These are phyloP conservation scores for Coemansia aciculifera DNA, from an alignment of 192 early-diverging fungal genomes.

Conservation along the genomic window DNA sequence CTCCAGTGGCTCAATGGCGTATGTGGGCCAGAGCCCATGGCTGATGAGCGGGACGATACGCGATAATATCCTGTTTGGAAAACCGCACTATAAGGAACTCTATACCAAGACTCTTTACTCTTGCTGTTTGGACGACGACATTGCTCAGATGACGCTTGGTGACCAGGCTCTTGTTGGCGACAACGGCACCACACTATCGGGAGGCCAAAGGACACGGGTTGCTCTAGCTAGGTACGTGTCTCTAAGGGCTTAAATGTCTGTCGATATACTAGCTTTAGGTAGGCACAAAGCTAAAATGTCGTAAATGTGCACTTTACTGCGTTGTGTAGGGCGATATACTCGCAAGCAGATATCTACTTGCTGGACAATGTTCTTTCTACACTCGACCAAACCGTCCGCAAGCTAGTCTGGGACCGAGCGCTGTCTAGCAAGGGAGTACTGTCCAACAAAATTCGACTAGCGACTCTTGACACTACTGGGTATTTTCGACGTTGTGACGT, in stretches of 20 bases:
- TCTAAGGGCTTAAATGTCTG: not conserved
- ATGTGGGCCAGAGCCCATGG: slow-evolving; percentile 58
- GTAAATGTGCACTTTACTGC: slow-evolving; percentile 57
- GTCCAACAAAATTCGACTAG: slow-evolving; percentile 39
- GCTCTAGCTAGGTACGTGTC: slow-evolving; percentile 55
- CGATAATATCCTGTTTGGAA: slow-evolving; percentile 77
- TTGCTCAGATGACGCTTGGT: slow-evolving; percentile 57
- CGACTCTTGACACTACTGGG: slow-evolving; percentile 56
- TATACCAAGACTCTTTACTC: slow-evolving; percentile 60
- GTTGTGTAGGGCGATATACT: slow-evolving; percentile 66
- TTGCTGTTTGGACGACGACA: slow-evolving; percentile 63
- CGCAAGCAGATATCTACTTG: slow-evolving; percentile 71
- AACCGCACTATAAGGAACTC: slow-evolving; percentile 46
- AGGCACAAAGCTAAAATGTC: not conserved
- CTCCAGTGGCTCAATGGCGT: slow-evolving; percentile 23
- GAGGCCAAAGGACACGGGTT: slow-evolving; percentile 61
- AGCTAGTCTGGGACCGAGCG: slow-evolving; percentile 66
- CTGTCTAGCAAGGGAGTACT: slow-evolving; percentile 35
- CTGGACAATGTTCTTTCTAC: slow-evolving; percentile 80
- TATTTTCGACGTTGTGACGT: slow-evolving; percentile 52
- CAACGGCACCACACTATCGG: slow-evolving; percentile 34
- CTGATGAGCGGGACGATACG: slow-evolving; percentile 65
- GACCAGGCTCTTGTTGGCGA: slow-evolving; percentile 61
- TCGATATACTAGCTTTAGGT: not conserved
- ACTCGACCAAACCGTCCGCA: slow-evolving; percentile 67